A percentile compares a stretch with the other conserved stretches of the same genome.
Evolutionary conservation across 208 protist species (phyloP).

Genomic region (Porcisia hertigi): DNA sequence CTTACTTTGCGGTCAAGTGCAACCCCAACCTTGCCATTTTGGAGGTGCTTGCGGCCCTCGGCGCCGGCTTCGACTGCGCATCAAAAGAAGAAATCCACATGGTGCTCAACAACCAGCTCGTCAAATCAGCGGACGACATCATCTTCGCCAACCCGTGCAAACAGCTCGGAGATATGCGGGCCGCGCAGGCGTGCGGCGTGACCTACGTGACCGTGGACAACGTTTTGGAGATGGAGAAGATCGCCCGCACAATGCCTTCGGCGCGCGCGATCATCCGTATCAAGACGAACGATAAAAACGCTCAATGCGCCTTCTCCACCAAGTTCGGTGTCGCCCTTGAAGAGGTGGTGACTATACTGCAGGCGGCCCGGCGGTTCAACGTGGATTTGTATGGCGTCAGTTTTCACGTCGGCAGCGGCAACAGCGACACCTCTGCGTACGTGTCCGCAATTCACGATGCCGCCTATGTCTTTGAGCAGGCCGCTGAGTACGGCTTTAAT

Average conservation of each 20-base stretch:
- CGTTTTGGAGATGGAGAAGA: constrained; percentile 74
- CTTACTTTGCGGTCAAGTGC: constrained; percentile 88
- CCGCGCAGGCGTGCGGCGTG: constrained; percentile 53
- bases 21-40: constrained; percentile 65
- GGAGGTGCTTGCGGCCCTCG: constrained; percentile 58
- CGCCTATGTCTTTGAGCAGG: constrained; percentile 58
- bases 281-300: constrained; percentile 65
- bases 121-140: constrained; percentile 49
- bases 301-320: constrained; percentile 69
- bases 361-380: constrained; percentile 33
- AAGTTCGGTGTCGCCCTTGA: constrained; percentile 80
- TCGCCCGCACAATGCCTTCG: constrained; percentile 51
- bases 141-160: constrained; percentile 93
- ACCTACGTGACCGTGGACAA: constrained; percentile 86
- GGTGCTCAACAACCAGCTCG: constrained; percentile 46
- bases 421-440: constrained; percentile 60
- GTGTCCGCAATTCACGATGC: constrained; percentile 56
- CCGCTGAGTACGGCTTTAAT: constrained; percentile 59
- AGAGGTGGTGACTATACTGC: constrained; percentile 48
- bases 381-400: constrained; percentile 75
- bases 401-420: constrained; percentile 92
- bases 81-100: constrained; percentile 59
- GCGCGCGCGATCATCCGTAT: constrained; percentile 69
- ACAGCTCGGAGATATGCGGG: constrained; percentile 54
- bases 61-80: constrained; percentile 86